These are phyloP conservation scores for Fonsecaea nubica DNA, from an alignment of 2,329 filamentous ascomycete genomes.

Conservation along the genomic window DNA sequence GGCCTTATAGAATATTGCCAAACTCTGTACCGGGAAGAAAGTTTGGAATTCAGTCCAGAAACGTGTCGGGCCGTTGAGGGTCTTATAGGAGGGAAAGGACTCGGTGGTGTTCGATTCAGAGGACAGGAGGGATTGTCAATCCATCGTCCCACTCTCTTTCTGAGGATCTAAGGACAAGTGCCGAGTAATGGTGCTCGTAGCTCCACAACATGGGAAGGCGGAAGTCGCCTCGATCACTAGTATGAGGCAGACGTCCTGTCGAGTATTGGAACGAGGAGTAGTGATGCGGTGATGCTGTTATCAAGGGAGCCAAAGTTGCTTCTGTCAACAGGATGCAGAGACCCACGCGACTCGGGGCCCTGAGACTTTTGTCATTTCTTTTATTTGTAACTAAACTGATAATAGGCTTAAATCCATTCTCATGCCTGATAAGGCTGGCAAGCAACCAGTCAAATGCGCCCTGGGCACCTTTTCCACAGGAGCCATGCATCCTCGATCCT, in stretches of 20 bases:
- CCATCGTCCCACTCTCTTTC: background rate
- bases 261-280: background rate
- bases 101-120: background rate
- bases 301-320: conserved; percentile 5
- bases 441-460: background rate
- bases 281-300: background rate
- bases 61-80: background rate
- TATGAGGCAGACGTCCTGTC: background rate
- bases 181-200: background rate
- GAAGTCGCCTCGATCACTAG: conserved; percentile 1
- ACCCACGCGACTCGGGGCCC: background rate
- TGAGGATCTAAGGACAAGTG: background rate
- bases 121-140: background rate
- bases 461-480: background rate
- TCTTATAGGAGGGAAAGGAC: background rate
- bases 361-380: background rate
- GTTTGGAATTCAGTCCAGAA: background rate
- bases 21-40: background rate
- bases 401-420: background rate
- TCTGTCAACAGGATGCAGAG: background rate
- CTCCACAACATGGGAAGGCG: background rate
- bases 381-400: background rate
- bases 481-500: background rate
- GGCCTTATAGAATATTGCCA: background rate
- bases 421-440: background rate